Percentiles rank a stretch among this genome's conserved stretches.
These are phyloP conservation scores for Hanseniaspora clermontiae DNA, from an alignment of 805 yeast species.

Conservation along the genomic window DNA sequence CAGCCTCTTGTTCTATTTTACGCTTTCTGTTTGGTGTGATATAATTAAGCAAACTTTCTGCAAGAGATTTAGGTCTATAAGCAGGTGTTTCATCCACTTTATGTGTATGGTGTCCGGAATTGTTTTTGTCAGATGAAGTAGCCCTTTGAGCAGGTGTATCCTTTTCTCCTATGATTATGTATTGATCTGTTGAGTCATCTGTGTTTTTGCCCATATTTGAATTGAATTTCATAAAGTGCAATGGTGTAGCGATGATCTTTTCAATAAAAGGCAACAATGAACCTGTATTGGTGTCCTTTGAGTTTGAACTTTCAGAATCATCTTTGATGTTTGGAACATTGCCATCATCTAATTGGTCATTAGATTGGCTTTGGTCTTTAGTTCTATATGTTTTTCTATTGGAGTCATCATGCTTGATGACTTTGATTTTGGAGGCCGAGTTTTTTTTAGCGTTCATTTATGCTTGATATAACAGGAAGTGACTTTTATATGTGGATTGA, in stretches of 20 bases:
- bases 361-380: background rate
- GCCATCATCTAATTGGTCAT: background rate
- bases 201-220: background rate
- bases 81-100: background rate
- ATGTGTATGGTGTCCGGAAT: too few relatives aligned
- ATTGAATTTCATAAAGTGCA: conserved; percentile 12
- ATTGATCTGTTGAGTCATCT: background rate
- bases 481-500: too few relatives aligned
- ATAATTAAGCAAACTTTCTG: conserved; percentile 47
- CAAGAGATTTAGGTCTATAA: conserved; percentile 31
- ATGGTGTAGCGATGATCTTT: conserved; percentile 7
- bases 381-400: background rate
- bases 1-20: conserved; percentile 3
- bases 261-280: conserved; percentile 8
- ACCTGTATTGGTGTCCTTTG: background rate
- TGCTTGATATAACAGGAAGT: background rate
- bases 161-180: conserved; percentile 7
- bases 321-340: background rate
- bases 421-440: background rate
- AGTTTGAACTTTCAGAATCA: background rate
- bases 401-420: background rate
- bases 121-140: background rate
- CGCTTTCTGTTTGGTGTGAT: conserved; percentile 27
- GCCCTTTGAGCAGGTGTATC: background rate
- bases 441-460: background rate